Evolutionary conservation across 768 basidiomycete genomes (phyloP), one percentile per base, ranked within the genome.

Genomic region (Auricularia sp.): DNA sequence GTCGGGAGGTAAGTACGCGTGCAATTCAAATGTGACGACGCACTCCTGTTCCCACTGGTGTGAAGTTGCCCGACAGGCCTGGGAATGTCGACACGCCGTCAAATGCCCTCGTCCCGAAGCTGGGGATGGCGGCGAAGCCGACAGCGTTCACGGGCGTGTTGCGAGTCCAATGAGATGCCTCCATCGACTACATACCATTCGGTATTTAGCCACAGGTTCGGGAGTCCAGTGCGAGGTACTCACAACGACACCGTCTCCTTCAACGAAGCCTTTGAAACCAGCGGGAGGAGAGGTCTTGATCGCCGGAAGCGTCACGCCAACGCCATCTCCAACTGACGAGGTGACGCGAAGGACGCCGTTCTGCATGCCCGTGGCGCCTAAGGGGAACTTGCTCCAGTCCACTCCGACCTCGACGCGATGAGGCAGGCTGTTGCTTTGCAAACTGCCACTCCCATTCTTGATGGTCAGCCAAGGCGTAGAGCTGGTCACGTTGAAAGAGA

Each of bases 11-110:
- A 3, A 13, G 35, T 61, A 6, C 14, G 3, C 8, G 11, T 24
- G n/a, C 37, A 65, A 35, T 1, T 33, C 4, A 18, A 58, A 29
- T 16, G 71, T 83, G 67, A 66, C 85, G 83, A 88, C 69, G n/a
- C 79, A 78, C 13, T 0, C 88, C 88, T 6, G 77, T 71, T 18
- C 87, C 88, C 36, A 80, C 79, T 6, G 82, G 47, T 6, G 47
- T 79, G 73, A 86, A 88, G 71, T 83, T 84, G 7, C 75, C 18
- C 77, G 79, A 34, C 76, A 73, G 34, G 77, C 79, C 58, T 79
- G 88, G 78, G 80, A 80, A 70, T 10, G 86, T 85, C 3, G 84
- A 85, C 34, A 90, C 77, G 8, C 79, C 87, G 35, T 83, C 86
- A 1, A 83, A 73, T 0, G 84, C 86, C 10, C 81, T 75, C 14